Evolutionary conservation across 257 asterid species (phyloP).

Genomic region (Solanum sejunctum): DNA sequence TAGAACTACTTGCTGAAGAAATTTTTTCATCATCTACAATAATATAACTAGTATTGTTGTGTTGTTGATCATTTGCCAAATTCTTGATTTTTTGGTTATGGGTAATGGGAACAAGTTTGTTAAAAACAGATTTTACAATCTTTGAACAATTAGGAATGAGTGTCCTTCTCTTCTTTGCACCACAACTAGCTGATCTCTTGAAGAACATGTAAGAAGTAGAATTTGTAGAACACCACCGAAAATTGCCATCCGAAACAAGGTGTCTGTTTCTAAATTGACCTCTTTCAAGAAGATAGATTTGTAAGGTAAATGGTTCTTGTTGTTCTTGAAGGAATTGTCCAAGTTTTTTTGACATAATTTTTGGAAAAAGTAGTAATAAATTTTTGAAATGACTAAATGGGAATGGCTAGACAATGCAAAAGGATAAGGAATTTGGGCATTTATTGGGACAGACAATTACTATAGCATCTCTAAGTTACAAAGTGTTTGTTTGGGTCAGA

Average conservation of each 20-base stretch:
- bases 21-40: conserved; percentile 16
- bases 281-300: conserved; percentile 43
- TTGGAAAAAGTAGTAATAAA: neutral
- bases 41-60: neutral
- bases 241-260: neutral
- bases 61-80: neutral
- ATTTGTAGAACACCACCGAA: neutral
- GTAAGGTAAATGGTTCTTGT: conserved; percentile 65
- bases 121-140: conserved; percentile 20
- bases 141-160: conserved; percentile 29
- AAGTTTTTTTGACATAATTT: conserved; percentile 12
- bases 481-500: neutral
- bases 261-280: conserved; percentile 5
- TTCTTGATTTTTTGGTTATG: conserved; percentile 9
- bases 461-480: neutral
- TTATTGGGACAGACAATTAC: neutral
- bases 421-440: neutral
- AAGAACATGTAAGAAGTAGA: neutral
- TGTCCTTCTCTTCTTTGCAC: conserved; percentile 15
- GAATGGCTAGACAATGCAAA: neutral
- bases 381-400: neutral
- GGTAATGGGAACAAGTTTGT: conserved; percentile 7
- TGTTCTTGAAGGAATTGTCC: conserved; percentile 55
- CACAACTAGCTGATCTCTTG: conserved; percentile 16
- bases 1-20: conserved; percentile 26